Evolutionary conservation across 2,329 filamentous ascomycete genomes (phyloP).

Genomic region (Alternaria conjuncta): DNA sequence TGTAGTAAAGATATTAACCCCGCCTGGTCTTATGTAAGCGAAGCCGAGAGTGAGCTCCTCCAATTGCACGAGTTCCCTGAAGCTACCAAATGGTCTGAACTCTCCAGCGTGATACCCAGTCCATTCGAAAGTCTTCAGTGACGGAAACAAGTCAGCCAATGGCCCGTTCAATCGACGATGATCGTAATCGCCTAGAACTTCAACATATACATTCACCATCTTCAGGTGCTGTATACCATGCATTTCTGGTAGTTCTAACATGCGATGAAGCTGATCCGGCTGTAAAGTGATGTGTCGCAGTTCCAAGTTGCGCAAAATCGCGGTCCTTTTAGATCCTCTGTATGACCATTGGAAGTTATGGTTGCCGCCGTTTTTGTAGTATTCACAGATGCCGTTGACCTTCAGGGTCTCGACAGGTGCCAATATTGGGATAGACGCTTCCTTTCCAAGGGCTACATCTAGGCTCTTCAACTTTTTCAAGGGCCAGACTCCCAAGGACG

Average conservation of each 20-base stretch:
- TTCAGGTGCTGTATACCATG: not conserved
- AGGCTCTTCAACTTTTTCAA: not conserved
- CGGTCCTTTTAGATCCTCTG: not conserved
- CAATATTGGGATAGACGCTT: not conserved
- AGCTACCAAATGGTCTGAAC: too few relatives aligned
- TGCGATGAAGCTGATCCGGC: not conserved
- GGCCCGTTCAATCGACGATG: not conserved
- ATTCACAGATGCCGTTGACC: not conserved
- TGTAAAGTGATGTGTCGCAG: not conserved
- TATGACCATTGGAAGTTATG: not conserved
- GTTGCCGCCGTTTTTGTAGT: too few relatives aligned
- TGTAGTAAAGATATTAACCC: too few relatives aligned
- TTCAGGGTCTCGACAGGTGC: not conserved
- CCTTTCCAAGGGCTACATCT: not conserved
- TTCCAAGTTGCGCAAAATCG: not conserved
- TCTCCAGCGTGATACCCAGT: too few relatives aligned
- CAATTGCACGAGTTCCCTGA: too few relatives aligned
- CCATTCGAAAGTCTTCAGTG: not conserved
- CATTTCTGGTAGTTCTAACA: not conserved
- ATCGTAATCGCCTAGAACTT: too few relatives aligned
- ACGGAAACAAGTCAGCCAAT: not conserved
- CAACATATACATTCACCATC: not conserved
- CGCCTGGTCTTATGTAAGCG: too few relatives aligned
- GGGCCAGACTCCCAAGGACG: not conserved
- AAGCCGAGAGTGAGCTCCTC: too few relatives aligned